Percentiles rank a stretch among this genome's conserved stretches.
These are phyloP conservation scores for Galerina marginata DNA, from an alignment of 768 basidiomycete species.

Conservation along the genomic window DNA sequence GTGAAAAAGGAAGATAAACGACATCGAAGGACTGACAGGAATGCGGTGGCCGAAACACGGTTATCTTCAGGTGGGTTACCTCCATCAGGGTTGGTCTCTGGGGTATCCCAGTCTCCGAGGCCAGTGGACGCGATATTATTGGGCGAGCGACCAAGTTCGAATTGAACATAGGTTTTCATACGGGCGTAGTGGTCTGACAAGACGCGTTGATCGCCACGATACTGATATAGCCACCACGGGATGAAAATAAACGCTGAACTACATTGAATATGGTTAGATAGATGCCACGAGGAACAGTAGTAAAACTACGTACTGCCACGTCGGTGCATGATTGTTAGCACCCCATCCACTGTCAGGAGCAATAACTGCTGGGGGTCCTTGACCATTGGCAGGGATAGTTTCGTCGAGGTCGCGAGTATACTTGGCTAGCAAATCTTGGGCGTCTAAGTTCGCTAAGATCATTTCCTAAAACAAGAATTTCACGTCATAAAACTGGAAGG, in stretches of 20 bases:
- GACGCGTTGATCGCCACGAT: slow-evolving; percentile 32
- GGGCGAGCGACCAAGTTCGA: slow-evolving; percentile 34
- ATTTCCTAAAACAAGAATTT: slow-evolving; percentile 25
- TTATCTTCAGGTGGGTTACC: slow-evolving; percentile 37
- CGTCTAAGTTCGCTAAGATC: slow-evolving; percentile 34
- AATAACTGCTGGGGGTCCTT: slow-evolving; percentile 33
- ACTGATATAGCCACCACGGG: slow-evolving; percentile 35
- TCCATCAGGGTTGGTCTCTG: slow-evolving; percentile 45
- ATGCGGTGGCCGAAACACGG: slow-evolving; percentile 34
- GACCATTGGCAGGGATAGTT: slow-evolving; percentile 23
- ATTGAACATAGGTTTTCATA: slow-evolving; percentile 36
- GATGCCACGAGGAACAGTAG: not conserved
- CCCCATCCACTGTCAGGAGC: slow-evolving; percentile 37
- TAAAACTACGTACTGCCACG: slow-evolving; percentile 33
- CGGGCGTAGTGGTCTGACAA: slow-evolving; percentile 30
- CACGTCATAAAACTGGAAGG: no score
- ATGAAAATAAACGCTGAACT: slow-evolving; percentile 36
- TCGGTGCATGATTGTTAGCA: slow-evolving; percentile 36
- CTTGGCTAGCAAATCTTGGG: slow-evolving; percentile 31
- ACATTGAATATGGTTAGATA: not conserved
- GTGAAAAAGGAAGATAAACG: not conserved
- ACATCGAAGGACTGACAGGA: slow-evolving; percentile 25
- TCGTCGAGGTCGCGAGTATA: slow-evolving; percentile 32
- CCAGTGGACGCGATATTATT: slow-evolving; percentile 31
- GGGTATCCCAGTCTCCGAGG: slow-evolving; percentile 48